Conservation (phyloP, 139 green algal species). For the Trebouxia sp. region DNA sequence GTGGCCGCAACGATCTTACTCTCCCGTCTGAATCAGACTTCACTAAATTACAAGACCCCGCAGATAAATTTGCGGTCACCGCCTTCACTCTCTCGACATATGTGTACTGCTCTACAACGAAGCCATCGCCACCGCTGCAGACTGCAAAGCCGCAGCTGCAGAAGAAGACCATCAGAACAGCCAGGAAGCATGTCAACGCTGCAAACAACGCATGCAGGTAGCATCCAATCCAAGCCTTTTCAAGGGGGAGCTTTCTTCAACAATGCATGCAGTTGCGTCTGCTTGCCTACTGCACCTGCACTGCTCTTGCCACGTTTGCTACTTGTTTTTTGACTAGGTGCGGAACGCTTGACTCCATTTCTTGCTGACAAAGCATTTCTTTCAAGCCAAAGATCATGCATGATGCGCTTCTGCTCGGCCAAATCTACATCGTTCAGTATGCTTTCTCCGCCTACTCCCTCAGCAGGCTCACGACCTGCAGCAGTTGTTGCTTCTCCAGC, state of each 20-base stretch:
- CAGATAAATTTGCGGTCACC: too few species aligned
- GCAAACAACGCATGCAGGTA: too few species aligned
- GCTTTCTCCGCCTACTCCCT: neutral
- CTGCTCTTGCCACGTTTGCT: neutral
- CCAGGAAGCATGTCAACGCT: too few species aligned
- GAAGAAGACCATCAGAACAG: too few species aligned
- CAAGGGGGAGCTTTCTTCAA: conserved; percentile 2
- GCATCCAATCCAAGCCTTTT: neutral
- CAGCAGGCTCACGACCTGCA: neutral
- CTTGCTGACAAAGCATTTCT: conserved; percentile 2
- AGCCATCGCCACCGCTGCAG: too few species aligned
- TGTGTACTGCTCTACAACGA: too few species aligned
- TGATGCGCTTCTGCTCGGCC: conserved; percentile 40
- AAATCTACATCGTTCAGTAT: conserved; percentile 18
- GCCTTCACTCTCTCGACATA: too few species aligned
- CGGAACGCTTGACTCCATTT: neutral
- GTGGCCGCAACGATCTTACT: too few species aligned
- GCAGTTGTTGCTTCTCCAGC: neutral
- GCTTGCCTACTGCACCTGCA: neutral
- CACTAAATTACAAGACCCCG: too few species aligned
- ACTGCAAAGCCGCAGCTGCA: too few species aligned
- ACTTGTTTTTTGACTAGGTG: neutral
- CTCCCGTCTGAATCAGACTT: too few species aligned
- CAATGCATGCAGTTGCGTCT: conserved; percentile 15
- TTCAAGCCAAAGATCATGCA: conserved; percentile 36